phyloP scores from a whole-genome alignment of 768 basidiomycete species.

The Rhizopogon roseolus region DNA sequence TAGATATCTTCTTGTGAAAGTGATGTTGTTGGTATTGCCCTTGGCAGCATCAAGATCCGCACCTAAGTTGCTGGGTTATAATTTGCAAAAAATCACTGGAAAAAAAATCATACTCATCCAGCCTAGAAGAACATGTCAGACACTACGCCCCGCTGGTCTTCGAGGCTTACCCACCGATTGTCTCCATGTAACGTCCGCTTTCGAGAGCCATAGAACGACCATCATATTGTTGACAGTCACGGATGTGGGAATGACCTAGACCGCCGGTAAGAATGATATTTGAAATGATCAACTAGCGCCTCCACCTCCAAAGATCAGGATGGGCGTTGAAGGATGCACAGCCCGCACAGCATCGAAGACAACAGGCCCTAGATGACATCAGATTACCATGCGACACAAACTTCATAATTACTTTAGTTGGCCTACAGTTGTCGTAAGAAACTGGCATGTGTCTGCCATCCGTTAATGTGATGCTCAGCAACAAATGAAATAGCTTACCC shows the following conservation, averaged over 20 bases:
- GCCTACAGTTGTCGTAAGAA: constrained; percentile 57
- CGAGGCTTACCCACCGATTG: constrained; percentile 51
- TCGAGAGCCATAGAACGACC: constrained; percentile 75
- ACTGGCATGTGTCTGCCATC: constrained; percentile 77
- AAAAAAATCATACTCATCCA: constrained; percentile 56
- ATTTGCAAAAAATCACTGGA: neutral
- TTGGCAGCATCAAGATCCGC: constrained; percentile 40
- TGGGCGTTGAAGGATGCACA: constrained; percentile 70
- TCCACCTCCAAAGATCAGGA: constrained; percentile 75
- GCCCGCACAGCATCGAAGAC: constrained; percentile 72
- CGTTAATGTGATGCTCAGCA: neutral
- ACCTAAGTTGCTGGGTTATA: constrained; percentile 24
- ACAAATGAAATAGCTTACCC: constrained; percentile 37
- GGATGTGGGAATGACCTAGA: constrained; percentile 68
- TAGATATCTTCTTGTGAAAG: constrained; percentile 68
- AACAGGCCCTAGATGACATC: constrained; percentile 47
- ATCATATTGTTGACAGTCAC: constrained; percentile 72
- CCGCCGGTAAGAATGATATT: neutral
- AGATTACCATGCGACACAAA: neutral
- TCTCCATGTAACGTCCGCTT: constrained; percentile 91
- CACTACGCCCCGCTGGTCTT: neutral
- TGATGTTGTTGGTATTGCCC: constrained; percentile 43
- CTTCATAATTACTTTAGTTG: neutral
- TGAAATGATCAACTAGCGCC: neutral
- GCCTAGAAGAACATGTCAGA: constrained; percentile 19